Conservation (phyloP, 768 basidiomycete species). For the Clitopilus passeckerianus region DNA sequence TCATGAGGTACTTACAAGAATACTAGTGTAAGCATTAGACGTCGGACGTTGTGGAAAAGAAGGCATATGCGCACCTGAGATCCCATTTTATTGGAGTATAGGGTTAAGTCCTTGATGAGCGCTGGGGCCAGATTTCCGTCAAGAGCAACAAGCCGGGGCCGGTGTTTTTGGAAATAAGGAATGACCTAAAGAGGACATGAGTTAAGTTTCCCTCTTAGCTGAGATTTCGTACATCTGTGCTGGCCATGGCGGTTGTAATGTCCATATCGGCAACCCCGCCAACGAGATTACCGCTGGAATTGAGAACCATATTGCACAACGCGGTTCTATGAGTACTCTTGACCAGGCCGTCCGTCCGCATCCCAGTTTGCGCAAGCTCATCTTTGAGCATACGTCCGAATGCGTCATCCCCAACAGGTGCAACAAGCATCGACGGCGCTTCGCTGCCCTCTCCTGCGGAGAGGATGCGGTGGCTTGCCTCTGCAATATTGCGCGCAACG, state of each 20-base stretch:
- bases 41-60: neutral
- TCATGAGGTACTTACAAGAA: conserved; percentile 57
- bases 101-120: conserved; percentile 39
- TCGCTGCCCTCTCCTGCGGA: conserved; percentile 18
- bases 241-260: conserved; percentile 47
- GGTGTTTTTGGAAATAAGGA: conserved; percentile 38
- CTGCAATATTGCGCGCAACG: conserved; percentile 93
- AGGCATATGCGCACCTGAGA: neutral
- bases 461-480: conserved; percentile 73
- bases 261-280: conserved; percentile 94
- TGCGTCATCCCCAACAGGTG: conserved; percentile 71
- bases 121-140: conserved; percentile 71
- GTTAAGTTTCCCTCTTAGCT: neutral
- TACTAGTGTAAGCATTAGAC: conserved; percentile 30
- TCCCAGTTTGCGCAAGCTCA: conserved; percentile 57
- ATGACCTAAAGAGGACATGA: conserved; percentile 39
- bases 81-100: neutral
- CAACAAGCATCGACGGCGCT: conserved; percentile 50
- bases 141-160: conserved; percentile 59
- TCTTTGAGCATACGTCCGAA: conserved; percentile 66
- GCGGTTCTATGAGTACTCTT: conserved; percentile 48
- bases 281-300: conserved; percentile 62
- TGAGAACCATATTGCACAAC: conserved; percentile 84
- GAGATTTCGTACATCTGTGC: conserved; percentile 32
- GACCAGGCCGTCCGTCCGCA: conserved; percentile 78